Evolutionary conservation across 2,329 filamentous ascomycete species (phyloP).

Genomic region (Dichotomopilus funicola): DNA sequence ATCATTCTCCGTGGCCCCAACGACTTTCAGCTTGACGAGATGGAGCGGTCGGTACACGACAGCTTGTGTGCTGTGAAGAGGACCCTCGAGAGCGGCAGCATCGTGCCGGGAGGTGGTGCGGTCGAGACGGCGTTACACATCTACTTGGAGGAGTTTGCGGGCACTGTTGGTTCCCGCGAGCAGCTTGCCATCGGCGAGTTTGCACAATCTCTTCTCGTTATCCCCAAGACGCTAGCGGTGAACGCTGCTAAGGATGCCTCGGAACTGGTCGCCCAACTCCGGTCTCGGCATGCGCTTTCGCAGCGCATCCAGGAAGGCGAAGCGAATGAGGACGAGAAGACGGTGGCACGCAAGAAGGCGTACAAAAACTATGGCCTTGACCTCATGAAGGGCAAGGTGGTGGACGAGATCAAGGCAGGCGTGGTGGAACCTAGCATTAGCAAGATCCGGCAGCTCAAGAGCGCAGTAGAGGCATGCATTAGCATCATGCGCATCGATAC

Average conservation of each 20-base stretch:
- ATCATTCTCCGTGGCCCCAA: constrained; percentile 94
- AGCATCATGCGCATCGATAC: constrained; percentile 99
- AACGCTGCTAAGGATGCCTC: constrained; percentile 96
- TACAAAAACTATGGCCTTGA: constrained; percentile 99
- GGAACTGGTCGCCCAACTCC: constrained; percentile 90
- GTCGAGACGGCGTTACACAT: constrained; percentile 99
- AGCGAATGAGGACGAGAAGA: constrained; percentile 78
- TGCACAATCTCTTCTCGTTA: constrained; percentile 84
- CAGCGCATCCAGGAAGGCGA: constrained; percentile 88
- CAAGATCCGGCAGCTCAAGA: constrained; percentile 97
- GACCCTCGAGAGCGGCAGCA: constrained; percentile 91
- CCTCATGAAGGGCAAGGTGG: constrained; percentile 78
- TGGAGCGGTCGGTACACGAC: constrained; percentile 98
- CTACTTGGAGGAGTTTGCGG: constrained; percentile 97
- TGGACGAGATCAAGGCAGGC: constrained; percentile 89
- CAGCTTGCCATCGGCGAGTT: constrained; percentile 98
- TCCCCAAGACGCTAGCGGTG: constrained; percentile 93
- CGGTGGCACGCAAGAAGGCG: constrained; percentile 84
- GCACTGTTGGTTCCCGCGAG: constrained; percentile 92
- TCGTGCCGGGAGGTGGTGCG: constrained; percentile 92
- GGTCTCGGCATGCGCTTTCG: constrained; percentile 86
- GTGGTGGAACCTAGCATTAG: constrained; percentile 96
- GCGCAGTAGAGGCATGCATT: constrained; percentile 95
- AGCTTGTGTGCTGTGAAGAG: constrained; percentile 95
- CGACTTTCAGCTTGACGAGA: constrained; percentile 95